Base-by-base conservation (phyloP, 768 basidiomycete species). In the Mycena maculata region DNA sequence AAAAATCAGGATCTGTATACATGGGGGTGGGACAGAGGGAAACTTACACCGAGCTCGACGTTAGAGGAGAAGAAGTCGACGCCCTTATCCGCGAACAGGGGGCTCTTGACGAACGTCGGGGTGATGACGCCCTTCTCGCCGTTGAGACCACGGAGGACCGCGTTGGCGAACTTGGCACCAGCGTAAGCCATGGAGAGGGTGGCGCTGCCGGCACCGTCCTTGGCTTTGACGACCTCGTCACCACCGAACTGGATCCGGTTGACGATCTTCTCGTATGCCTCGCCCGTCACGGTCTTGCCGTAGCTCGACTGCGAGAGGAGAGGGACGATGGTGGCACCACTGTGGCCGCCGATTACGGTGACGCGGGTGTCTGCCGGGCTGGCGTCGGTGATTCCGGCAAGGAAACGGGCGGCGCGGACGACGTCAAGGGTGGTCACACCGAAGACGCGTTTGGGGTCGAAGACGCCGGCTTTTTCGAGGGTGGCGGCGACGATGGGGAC, bases 341-440 rank as follows among this genome's bases (percentile, higher is more conserved):
- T 93, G 89, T 99, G 97, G 50, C 97, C 97, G 76, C 97, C 97
- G 63, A 98, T 83, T 73, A 98, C 96, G 65, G 95, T 91, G 67
- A 98, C 87, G 44, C 83, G 78, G 48, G 91, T 87, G 66, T 94
- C 85, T 33, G 80, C 70, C 56, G 95, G 94, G 66, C 88, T 79
- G 68, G 87, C 82, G 44, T 88, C 88, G 63, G 88, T 79, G 75
- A 97, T 79, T 59, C 87, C 86, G 23, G 89, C 86, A 62, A 95
- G 87, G 89, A 99, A 99, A 65, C 94, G 94, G 48, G 94, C 89
- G 38, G 97, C 90, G 73, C 97, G 95, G 80, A 99, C 96, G 74
- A 99, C 95, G 76, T 99, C 97, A 76, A 99, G 94, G 76, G 96
- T 95, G 76, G 97, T 98, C 69, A 99, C 92, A 87, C 97, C 98